Base-by-base conservation (phyloP, 257 asterid genomes). In the Gynochthodes officinalis region DNA sequence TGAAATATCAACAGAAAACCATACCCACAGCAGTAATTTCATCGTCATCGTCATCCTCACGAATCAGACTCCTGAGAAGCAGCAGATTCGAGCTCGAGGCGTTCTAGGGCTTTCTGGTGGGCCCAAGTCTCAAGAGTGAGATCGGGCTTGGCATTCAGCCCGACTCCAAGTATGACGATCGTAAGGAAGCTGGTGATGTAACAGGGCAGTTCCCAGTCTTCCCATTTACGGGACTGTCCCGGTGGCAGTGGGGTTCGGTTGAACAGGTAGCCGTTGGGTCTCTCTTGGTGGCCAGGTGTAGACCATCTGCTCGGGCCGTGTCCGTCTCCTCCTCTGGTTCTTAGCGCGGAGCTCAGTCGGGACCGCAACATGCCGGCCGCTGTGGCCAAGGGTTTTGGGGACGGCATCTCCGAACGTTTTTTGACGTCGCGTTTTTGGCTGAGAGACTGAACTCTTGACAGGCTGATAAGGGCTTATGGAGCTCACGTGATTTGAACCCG, bases 121-220 rank as follows among this genome's bases (percentile, higher is more conserved):
- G 97, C 98, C 98, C 98, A 93, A 25, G 98, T 86, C 80, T 93
- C 98, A 64, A 93, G 85, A 68, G 97, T 93, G 68, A 89, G 90
- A 88, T 93, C 98, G 82, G 98, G 97, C 87, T 93, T 93, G 23
- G 98, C 98, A 69, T 83, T 91, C 64, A 93, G 96, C 14, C 98
- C 98, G 21, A 93, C 96, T 4, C 96, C 97, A 25, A 91, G 96
- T 33, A 93, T 90, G 61, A 90, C 92, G 64, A 90, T 77, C 0
- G 96, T 80, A 19, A 93, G 89, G 80, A 90, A 90, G 85, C 96
- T 85, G 48, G 97, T 89, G 80, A 93, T 0, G 69, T 93, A 93
- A 79, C 96, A 93, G 25, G 98, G 98, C 8, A 93, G 90, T 83
- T 93, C 97, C 98, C 98, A 93, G 67, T 93, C 98, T 64, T 92